phyloP scores from a whole-genome alignment of 148 eudicot genomes.

The Persicaria maculosa region DNA sequence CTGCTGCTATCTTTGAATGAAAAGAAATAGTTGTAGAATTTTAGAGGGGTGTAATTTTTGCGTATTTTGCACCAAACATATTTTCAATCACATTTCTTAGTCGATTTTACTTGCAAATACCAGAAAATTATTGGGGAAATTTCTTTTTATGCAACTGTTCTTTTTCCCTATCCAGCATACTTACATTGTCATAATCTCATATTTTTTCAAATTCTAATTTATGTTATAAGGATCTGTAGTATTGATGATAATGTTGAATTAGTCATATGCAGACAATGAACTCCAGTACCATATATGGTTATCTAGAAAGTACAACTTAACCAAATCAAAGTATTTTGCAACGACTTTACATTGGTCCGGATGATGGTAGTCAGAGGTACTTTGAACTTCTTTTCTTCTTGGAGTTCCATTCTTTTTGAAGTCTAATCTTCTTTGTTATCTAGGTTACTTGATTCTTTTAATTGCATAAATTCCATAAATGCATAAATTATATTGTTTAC shows the following conservation, averaged over 20 bases:
- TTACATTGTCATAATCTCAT: not conserved
- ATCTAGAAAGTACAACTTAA: constrained; percentile 52
- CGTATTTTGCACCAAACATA: too few relatives aligned
- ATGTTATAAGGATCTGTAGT: not conserved
- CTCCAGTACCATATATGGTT: constrained; percentile 55
- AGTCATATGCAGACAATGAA: constrained; percentile 50
- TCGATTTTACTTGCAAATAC: not conserved
- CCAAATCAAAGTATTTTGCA: constrained; percentile 48
- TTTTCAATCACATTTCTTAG: not conserved
- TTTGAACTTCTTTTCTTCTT: constrained; percentile 14
- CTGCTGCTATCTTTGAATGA: too few relatives aligned
- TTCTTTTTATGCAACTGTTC: not conserved
- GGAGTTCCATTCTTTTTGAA: not conserved
- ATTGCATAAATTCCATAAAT: too few relatives aligned
- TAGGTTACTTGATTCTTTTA: too few relatives aligned
- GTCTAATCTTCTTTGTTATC: too few relatives aligned
- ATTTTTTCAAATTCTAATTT: not conserved
- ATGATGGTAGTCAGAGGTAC: constrained; percentile 42
- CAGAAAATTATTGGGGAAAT: not conserved
- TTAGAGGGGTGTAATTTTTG: too few relatives aligned
- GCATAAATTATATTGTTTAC: too few relatives aligned
- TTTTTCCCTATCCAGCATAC: not conserved
- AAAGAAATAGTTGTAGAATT: too few relatives aligned
- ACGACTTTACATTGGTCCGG: constrained; percentile 46
- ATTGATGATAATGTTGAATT: not conserved